These are phyloP conservation scores for Aureobasidium vineae DNA, from an alignment of 2,329 filamentous ascomycete species.

Conservation along the genomic window DNA sequence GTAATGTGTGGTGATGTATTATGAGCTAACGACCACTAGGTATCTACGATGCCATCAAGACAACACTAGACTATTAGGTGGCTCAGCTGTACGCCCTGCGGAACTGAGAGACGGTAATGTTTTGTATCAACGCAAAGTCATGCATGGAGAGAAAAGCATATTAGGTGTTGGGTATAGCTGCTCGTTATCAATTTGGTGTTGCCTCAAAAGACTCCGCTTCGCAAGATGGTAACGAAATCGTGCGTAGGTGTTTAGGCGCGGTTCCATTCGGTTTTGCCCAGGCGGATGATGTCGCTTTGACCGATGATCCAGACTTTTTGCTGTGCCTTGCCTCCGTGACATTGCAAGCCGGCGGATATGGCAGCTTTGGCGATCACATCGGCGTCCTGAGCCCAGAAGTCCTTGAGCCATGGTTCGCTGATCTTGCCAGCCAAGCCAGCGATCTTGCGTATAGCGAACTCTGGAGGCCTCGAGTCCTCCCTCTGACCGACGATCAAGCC, in stretches of 20 bases:
- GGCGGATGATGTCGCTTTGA: conserved; percentile 61
- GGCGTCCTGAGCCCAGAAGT: conserved; percentile 70
- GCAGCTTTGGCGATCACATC: conserved; percentile 69
- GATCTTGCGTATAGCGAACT: conserved; percentile 57
- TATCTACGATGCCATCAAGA: conserved; percentile 52
- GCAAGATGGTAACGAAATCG: background rate
- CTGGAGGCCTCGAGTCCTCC: conserved; percentile 55
- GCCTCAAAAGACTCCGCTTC: background rate
- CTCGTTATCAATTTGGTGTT: background rate
- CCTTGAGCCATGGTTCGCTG: conserved; percentile 53
- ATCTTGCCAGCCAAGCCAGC: conserved; percentile 58
- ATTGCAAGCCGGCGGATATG: conserved; percentile 56
- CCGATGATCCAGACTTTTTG: conserved; percentile 63
- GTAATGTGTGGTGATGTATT: background rate
- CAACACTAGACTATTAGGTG: conserved; percentile 46
- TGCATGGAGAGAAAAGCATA: background rate
- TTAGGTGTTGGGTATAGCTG: conserved; percentile 2
- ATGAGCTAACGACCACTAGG: conserved; percentile 32
- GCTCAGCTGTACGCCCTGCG: background rate
- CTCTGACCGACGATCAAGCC: conserved; percentile 73
- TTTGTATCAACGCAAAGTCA: background rate
- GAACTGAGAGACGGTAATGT: too few species aligned
- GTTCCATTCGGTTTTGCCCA: conserved; percentile 59
- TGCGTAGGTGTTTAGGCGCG: conserved; percentile 2
- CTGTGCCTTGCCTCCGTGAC: conserved; percentile 54